A percentile compares a stretch with the other conserved stretches of the same genome.
phyloP scores from a whole-genome alignment of 192 early-diverging fungal genomes.

The Backusella sp. region DNA sequence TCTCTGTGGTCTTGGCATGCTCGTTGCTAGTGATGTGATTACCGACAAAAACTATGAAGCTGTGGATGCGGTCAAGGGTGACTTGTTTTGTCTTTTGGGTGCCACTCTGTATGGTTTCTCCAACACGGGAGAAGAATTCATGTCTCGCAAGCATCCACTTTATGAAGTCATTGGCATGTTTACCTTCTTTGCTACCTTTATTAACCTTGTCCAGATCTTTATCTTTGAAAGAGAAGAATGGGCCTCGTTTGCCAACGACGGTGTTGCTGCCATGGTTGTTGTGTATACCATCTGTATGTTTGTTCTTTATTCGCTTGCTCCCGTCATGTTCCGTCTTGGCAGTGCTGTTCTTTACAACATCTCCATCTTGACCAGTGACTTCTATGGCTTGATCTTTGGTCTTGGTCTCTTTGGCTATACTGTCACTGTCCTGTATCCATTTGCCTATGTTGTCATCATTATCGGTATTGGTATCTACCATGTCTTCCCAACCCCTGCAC shows the following conservation, averaged over 20 bases:
- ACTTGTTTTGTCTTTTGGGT: slow-evolving; percentile 69
- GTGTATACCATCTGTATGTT: slow-evolving; percentile 70
- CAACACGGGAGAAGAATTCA: slow-evolving; percentile 68
- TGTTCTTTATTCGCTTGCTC: slow-evolving; percentile 64
- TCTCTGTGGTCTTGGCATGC: slow-evolving; percentile 63
- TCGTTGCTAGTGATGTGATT: slow-evolving; percentile 66
- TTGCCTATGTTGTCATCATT: slow-evolving; percentile 68
- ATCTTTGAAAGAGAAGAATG: slow-evolving; percentile 64
- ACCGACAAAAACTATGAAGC: slow-evolving; percentile 57
- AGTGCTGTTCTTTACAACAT: slow-evolving; percentile 78
- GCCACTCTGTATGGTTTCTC: slow-evolving; percentile 75
- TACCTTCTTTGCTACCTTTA: slow-evolving; percentile 67
- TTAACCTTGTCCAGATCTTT: slow-evolving; percentile 70
- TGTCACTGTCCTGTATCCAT: slow-evolving; percentile 60
- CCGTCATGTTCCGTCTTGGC: slow-evolving; percentile 65
- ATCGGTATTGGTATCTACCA: slow-evolving; percentile 70
- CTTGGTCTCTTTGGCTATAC: slow-evolving; percentile 62
- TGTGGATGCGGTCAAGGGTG: slow-evolving; percentile 59
- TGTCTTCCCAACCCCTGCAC: slow-evolving; percentile 53
- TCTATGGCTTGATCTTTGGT: slow-evolving; percentile 76
- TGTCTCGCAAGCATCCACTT: slow-evolving; percentile 67
- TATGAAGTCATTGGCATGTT: slow-evolving; percentile 77
- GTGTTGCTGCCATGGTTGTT: slow-evolving; percentile 55
- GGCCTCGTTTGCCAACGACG: slow-evolving; percentile 21
- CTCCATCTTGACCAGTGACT: slow-evolving; percentile 75